These are phyloP conservation scores for Metschnikowia peoriensis DNA, from an alignment of 805 yeast species.

Conservation along the genomic window DNA sequence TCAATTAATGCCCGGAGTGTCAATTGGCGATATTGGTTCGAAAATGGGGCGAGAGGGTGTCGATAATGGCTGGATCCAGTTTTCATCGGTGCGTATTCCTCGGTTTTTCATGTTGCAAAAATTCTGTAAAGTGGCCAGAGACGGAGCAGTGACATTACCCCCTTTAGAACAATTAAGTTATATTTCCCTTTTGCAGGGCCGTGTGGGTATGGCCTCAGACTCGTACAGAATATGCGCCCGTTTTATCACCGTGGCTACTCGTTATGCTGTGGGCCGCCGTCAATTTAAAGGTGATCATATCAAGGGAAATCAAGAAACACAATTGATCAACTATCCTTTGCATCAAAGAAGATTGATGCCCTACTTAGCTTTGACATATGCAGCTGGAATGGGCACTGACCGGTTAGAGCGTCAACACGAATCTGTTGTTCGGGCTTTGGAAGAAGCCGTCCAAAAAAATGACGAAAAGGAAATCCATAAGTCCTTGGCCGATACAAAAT, in stretches of 20 bases:
- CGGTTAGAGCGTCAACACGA: conserved; percentile 37
- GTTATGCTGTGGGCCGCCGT: conserved; percentile 47
- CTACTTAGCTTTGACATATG: conserved; percentile 40
- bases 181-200: conserved; percentile 43
- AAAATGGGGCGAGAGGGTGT: conserved; percentile 51
- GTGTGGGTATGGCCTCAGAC: conserved; percentile 45
- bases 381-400: conserved; percentile 37
- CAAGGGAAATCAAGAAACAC: conserved; percentile 29
- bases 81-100: conserved; percentile 42
- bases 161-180: conserved; percentile 47
- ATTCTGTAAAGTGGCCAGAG: conserved; percentile 39
- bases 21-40: conserved; percentile 47
- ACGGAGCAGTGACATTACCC: conserved; percentile 41
- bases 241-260: conserved; percentile 41
- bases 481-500: conserved; percentile 38
- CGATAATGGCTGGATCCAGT: conserved; percentile 51
- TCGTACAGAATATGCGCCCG: conserved; percentile 43
- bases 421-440: conserved; percentile 30
- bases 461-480: conserved; percentile 30
- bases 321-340: conserved; percentile 44
- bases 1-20: conserved; percentile 42
- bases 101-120: conserved; percentile 47
- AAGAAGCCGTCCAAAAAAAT: conserved; percentile 34
- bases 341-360: conserved; percentile 48
- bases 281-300: conserved; percentile 35